Conservation (phyloP, 768 basidiomycete genomes). For the Mycena filopes region DNA sequence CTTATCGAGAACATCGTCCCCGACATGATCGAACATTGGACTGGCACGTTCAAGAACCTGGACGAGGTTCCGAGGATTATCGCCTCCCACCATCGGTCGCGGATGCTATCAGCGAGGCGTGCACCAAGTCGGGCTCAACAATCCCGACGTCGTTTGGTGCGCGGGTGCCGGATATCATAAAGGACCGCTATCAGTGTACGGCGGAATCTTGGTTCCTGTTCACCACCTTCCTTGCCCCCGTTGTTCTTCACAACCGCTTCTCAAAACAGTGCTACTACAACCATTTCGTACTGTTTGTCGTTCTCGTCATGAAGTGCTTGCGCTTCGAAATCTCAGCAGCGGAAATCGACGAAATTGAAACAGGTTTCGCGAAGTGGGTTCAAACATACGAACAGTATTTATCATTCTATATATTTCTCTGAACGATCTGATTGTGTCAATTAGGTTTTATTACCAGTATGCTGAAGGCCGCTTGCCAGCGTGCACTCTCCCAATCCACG, state of each 20-base stretch:
- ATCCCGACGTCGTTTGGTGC: neutral
- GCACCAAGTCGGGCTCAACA: neutral
- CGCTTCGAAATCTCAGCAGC: constrained; percentile 37
- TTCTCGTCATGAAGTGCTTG: constrained; percentile 43
- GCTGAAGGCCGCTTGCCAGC: constrained; percentile 24
- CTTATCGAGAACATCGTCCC: constrained; percentile 47
- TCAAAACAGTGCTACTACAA: neutral
- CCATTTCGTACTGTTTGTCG: neutral
- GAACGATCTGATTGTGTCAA: neutral
- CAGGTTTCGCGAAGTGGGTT: constrained; percentile 44
- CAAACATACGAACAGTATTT: constrained; percentile 21
- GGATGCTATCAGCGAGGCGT: constrained; percentile 37
- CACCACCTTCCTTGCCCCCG: too few relatives aligned
- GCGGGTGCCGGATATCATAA: too few relatives aligned
- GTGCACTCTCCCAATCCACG: constrained; percentile 24
- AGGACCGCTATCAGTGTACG: too few relatives aligned
- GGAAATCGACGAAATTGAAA: constrained; percentile 36
- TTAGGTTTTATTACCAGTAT: constrained; percentile 38
- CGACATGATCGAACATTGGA: constrained; percentile 46
- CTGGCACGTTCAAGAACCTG: constrained; percentile 44
- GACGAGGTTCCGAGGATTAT: constrained; percentile 43
- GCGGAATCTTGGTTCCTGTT: too few relatives aligned
- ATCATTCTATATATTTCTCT: constrained; percentile 10
- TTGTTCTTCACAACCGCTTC: neutral
- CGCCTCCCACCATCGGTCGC: constrained; percentile 38